Percentiles rank a stretch among this genome's conserved stretches.
Conservation (phyloP, 257 asterid species). For the Fraxinus anomala region DNA sequence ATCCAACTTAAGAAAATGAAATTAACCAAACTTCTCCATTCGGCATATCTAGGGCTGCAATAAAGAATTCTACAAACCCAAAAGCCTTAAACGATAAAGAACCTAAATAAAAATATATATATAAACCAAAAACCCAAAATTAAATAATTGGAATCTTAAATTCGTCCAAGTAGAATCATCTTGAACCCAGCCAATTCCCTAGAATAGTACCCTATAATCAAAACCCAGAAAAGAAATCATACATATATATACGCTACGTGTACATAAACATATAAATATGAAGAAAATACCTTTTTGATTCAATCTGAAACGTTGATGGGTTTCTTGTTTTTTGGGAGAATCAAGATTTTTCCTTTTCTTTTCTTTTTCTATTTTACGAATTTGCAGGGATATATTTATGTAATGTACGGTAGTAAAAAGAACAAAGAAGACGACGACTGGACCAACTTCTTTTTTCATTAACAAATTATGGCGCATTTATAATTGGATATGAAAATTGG, state of each 20-base stretch:
- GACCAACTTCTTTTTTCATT: slow-evolving; percentile 23
- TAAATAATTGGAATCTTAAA: slow-evolving; percentile 14
- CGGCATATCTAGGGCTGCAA: background rate
- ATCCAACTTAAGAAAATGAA: background rate
- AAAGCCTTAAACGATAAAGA: slow-evolving; percentile 2
- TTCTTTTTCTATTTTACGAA: background rate
- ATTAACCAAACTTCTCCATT: background rate
- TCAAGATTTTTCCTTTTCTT: background rate
- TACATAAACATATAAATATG: background rate
- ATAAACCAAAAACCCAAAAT: background rate
- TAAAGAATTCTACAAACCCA: slow-evolving; percentile 27
- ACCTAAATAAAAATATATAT: background rate
- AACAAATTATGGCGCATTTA: slow-evolving; percentile 9
- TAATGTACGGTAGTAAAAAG: background rate
- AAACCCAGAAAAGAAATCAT: slow-evolving; percentile 22
- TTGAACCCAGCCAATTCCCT: background rate
- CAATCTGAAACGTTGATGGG: slow-evolving; percentile 27
- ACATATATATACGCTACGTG: background rate
- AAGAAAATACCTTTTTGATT: slow-evolving; percentile 22
- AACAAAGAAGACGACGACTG: slow-evolving; percentile 21
- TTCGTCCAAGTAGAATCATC: slow-evolving; percentile 5
- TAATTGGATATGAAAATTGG: background rate
- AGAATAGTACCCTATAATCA: background rate
- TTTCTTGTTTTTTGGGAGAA: background rate
- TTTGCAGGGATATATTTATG: slow-evolving; percentile 24